A percentile compares a stretch with the other conserved stretches of the same genome.
phyloP scores from a whole-genome alignment of 2,329 filamentous ascomycete genomes.

The Arthrobotrys megalospora region DNA sequence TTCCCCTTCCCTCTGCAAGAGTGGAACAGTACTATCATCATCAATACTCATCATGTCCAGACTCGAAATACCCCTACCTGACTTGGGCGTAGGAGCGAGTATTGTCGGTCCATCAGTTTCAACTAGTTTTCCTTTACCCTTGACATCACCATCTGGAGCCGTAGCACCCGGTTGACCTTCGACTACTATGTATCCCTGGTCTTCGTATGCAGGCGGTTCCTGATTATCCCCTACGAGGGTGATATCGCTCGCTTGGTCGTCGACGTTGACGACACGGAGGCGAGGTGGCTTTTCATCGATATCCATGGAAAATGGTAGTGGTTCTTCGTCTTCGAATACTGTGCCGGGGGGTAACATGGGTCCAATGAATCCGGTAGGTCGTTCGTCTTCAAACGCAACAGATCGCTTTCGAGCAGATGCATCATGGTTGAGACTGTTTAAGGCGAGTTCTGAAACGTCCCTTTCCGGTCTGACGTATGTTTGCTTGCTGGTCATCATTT shows the following conservation, averaged over 20 bases:
- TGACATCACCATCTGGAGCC: slow-evolving; percentile 10
- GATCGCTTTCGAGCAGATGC: slow-evolving; percentile 49
- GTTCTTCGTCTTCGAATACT: slow-evolving; percentile 26
- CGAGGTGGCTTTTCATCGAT: slow-evolving; percentile 58
- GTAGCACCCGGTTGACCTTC: slow-evolving; percentile 31
- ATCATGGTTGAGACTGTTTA: slow-evolving; percentile 68
- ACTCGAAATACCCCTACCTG: slow-evolving; percentile 10
- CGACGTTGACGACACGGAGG: slow-evolving; percentile 50
- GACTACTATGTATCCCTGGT: slow-evolving; percentile 55
- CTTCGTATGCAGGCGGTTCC: slow-evolving; percentile 61
- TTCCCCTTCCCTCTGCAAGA: slow-evolving; percentile 55
- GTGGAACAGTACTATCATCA: slow-evolving; percentile 45
- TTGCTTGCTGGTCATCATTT: slow-evolving; percentile 77
- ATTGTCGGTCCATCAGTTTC: slow-evolving; percentile 26
- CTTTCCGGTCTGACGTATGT: slow-evolving; percentile 79
- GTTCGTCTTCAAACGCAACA: slow-evolving; percentile 72
- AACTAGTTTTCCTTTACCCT: slow-evolving; percentile 14
- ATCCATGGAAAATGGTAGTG: slow-evolving; percentile 61
- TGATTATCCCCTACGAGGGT: slow-evolving; percentile 62
- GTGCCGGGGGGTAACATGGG: slow-evolving; percentile 54
- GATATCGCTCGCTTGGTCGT: slow-evolving; percentile 63
- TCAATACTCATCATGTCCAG: slow-evolving; percentile 51
- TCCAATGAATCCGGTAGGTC: slow-evolving; percentile 67
- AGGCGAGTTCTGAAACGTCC: slow-evolving; percentile 83
- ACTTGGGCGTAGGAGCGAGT: slow-evolving; percentile 23